Base-by-base conservation (phyloP, 805 yeast genomes). In the Teunomyces aglyptinius region DNA sequence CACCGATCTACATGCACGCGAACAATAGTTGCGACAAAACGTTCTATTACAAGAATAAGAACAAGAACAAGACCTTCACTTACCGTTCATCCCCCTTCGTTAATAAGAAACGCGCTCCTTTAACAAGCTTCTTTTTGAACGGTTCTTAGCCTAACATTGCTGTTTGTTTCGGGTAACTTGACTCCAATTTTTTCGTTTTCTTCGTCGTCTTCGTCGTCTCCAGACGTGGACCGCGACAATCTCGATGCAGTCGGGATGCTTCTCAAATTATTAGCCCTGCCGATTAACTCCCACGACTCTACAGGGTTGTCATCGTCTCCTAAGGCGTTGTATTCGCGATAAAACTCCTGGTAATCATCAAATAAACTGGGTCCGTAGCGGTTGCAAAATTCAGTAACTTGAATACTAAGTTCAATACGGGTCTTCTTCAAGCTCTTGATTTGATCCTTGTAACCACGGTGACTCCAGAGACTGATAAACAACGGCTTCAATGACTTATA, bases 401-500 rank as follows among this genome's bases (percentile, higher is more conserved):
- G 52, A 15, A 42, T 46, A 4, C 68, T 53, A 44, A 71, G 60
- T 26, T 52, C 54, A 10, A 47, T 40, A 20, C 76, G 51, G 24
- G 55, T 59, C 32, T 54, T 39, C 47, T 68, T 63, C 51, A 71
- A 59, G 22, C 58, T 55, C 29, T 59, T 64, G 26, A 71, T 60
- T 48, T 70, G 75, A n/a, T 57, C 47, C 29, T 56, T 45, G 38
- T 65, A 65, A 7, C 49, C 53, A 44, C 61, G 61, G 29, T 56
- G 59, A 56, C 64, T 64, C 6, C 69, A 34, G 26, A 69, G 49
- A 20, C 73, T 61, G 43, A 66, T 58, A 28, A 69, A 59, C 26
- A 71, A 57, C 6, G 76, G 76, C 40, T 55, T 57, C 46, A 71
- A 59, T 4, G 75, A 66, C 45, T 69, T 70, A 57, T 70, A 70